Base-by-base conservation (phyloP, 495 filamentous ascomycete species). In the Amphirosellinia nigrospora region DNA sequence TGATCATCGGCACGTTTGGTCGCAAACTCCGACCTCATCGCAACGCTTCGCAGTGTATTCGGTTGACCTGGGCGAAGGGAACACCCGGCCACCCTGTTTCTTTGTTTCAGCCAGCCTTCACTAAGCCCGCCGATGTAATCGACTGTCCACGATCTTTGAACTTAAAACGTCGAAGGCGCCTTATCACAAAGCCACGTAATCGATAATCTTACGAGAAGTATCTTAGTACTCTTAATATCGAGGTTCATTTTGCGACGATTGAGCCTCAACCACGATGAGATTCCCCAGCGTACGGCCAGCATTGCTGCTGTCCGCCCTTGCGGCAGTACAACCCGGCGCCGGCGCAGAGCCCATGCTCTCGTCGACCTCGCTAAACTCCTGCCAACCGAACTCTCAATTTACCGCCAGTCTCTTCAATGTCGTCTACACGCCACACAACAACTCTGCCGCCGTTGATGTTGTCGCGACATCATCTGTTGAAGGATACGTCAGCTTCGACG, bases 351-450 rank as follows among this genome's bases (percentile, higher is more conserved):
- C 76, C 28, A 80, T 82, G 70, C 80, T 97, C 62, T 82, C 89
- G 74, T 94, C 93, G 50, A 92, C 87, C 72, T 93, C 93, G 48
- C 83, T 97, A 67, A 91, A 89, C 71, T 82, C 92, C 38, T 97
- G 93, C 75, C 91, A 93, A 80, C 84, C 88, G 45, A 89, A 92
- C 75, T 92, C 91, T 8, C 90, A 88, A 72, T 94, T 96, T 77
- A 91, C 92, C 4, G 93, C 93, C 53, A 92, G 90, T 71, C 84
- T 94, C 32, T 96, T 97, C 85, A 89, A 91, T 65, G 91, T 96
- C 78, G 82, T 85, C 65, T 96, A 93, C 80, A 93, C 90, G 4
- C 93, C 93, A 15, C 83, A 88, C 72, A 93, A 96, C 80, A 86
- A 85, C 64, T 89, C 89, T 6, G 84, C 95, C 46, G 77, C 83